phyloP scores from a whole-genome alignment of 352 stramenopile genomes.

The Phytophthora citrophthora region DNA sequence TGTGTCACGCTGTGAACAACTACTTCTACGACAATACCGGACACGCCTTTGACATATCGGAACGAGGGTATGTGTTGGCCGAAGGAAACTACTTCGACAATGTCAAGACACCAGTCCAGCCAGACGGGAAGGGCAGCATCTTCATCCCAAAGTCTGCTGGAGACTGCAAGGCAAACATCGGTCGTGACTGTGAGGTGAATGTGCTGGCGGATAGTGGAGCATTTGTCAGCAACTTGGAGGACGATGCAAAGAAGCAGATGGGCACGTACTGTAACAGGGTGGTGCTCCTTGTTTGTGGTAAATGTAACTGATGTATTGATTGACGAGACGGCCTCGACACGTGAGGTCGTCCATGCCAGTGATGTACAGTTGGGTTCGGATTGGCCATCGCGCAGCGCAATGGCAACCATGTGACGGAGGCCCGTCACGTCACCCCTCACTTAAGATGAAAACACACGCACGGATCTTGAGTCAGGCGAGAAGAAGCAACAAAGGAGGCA shows the following conservation, averaged over 20 bases:
- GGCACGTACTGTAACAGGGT: too few relatives aligned
- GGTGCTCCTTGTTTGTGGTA: too few relatives aligned
- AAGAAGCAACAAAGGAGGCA: too few relatives aligned
- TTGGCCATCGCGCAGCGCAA: too few relatives aligned
- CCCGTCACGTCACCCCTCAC: too few relatives aligned
- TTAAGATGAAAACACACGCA: too few relatives aligned
- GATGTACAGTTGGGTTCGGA: too few relatives aligned
- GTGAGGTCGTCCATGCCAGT: too few relatives aligned
- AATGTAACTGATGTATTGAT: too few relatives aligned
- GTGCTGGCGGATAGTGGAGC: constrained; percentile 10
- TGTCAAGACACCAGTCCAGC: constrained; percentile 10
- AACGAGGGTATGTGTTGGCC: constrained; percentile 33
- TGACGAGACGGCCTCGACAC: too few relatives aligned
- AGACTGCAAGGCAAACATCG: constrained; percentile 15
- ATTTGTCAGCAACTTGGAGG: constrained; percentile 9
- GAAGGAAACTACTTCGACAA: constrained; percentile 55
- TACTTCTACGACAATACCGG: constrained; percentile 44
- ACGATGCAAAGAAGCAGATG: constrained; percentile 12
- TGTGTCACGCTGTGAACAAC: constrained; percentile 45
- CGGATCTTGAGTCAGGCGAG: too few relatives aligned
- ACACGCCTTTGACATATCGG: constrained; percentile 37
- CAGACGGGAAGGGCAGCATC: constrained; percentile 9
- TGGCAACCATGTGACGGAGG: too few relatives aligned
- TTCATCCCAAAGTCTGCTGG: constrained; percentile 8
- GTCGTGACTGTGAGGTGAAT: constrained; percentile 21